phyloP scores from a whole-genome alignment of 176 grass and related monocot genomes.

The Musa itinerans region DNA sequence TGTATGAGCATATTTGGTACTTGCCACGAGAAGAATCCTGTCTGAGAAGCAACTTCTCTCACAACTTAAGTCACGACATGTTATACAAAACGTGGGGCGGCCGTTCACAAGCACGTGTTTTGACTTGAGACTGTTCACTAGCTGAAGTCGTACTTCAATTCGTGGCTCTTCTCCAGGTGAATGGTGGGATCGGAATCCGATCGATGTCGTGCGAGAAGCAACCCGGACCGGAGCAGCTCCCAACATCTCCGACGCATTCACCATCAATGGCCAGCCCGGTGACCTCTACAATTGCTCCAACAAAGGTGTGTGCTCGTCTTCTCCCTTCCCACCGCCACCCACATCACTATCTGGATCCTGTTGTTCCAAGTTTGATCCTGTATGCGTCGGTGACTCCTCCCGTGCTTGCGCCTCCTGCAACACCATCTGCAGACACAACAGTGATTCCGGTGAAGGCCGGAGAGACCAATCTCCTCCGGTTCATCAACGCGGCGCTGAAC shows the following conservation, averaged over 20 bases:
- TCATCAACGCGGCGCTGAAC: conserved; percentile 90
- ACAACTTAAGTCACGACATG: no score
- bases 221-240: conserved; percentile 66
- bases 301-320: conserved; percentile 18
- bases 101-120: no score
- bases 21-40: no score
- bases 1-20: no score
- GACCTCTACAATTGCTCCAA: conserved; percentile 82
- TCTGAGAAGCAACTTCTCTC: no score
- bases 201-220: conserved; percentile 64
- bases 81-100: no score
- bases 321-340: no score
- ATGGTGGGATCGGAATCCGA: conserved; percentile 85
- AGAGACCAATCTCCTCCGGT: conserved; percentile 73
- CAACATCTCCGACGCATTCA: conserved; percentile 76
- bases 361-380: no score
- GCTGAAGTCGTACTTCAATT: not conserved
- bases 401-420: no score
- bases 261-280: conserved; percentile 85
- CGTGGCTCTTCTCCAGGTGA: conserved; percentile 38
- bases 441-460: conserved; percentile 56
- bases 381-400: no score
- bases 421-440: conserved; percentile 33
- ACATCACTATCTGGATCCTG: no score
- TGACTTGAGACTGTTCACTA: not conserved